Evolutionary conservation across 345 rosid genomes (phyloP).

Genomic region (Ceriops zippeliana): DNA sequence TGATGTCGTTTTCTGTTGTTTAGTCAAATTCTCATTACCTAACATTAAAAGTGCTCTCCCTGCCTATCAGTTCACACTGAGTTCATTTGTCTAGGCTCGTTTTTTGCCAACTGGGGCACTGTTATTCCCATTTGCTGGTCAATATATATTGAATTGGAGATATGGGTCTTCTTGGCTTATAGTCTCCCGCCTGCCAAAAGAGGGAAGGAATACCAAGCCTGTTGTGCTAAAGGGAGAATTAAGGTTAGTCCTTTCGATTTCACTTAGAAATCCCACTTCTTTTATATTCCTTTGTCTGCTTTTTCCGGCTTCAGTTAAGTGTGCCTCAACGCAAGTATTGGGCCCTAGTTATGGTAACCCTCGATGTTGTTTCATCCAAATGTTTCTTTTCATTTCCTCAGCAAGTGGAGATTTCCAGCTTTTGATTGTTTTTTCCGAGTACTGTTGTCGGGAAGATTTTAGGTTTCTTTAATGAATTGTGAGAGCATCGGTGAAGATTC

Average conservation of each 20-base stretch:
- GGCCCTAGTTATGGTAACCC: too few species aligned
- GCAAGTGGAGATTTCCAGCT: neutral
- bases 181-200: neutral
- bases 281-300: neutral
- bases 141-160: slow-evolving; percentile 5
- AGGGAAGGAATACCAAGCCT: too few species aligned
- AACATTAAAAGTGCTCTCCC: slow-evolving; percentile 11
- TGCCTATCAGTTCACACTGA: neutral
- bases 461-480: slow-evolving; percentile 8
- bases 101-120: neutral
- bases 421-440: slow-evolving; percentile 2
- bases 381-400: neutral
- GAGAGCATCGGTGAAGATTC: slow-evolving; percentile 39
- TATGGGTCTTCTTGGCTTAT: slow-evolving; percentile 11
- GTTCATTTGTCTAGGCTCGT: slow-evolving; percentile 5
- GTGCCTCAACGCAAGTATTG: neutral
- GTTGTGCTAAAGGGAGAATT: neutral
- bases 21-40: slow-evolving; percentile 6
- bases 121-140: slow-evolving; percentile 13
- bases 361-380: too few species aligned
- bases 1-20: slow-evolving; percentile 15
- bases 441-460: too few species aligned
- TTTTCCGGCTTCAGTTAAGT: neutral
- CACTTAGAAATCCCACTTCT: slow-evolving; percentile 3
- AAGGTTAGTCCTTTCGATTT: slow-evolving; percentile 22